phyloP scores from a whole-genome alignment of 768 basidiomycete genomes.

The Russula lepida region DNA sequence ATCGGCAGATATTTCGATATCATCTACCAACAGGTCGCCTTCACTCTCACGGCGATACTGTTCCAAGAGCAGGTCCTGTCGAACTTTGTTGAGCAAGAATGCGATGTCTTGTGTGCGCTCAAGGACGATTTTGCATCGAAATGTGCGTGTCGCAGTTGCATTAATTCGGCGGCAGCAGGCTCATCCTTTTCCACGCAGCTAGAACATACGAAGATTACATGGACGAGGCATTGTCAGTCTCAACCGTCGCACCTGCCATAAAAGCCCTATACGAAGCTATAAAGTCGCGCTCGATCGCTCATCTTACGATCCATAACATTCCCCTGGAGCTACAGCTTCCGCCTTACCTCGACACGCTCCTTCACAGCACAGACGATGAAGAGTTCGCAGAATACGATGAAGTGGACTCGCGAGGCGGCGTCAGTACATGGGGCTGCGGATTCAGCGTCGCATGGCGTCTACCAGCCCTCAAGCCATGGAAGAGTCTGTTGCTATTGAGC shows the following conservation, averaged over 20 bases:
- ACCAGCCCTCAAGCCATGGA: constrained; percentile 81
- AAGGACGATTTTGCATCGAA: constrained; percentile 62
- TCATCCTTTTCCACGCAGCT: constrained; percentile 32
- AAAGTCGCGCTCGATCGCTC: constrained; percentile 66
- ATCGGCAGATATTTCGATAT: constrained; percentile 74
- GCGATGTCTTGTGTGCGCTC: constrained; percentile 57
- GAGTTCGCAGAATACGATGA: constrained; percentile 41
- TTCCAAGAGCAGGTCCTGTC: constrained; percentile 85
- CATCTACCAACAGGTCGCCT: constrained; percentile 83
- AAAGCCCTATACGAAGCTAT: constrained; percentile 72
- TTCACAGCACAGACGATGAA: constrained; percentile 55
- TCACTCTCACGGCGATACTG: constrained; percentile 84
- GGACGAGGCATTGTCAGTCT: constrained; percentile 49
- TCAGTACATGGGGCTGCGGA: constrained; percentile 54
- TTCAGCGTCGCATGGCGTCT: constrained; percentile 67
- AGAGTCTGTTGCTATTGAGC: constrained; percentile 74
- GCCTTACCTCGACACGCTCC: constrained; percentile 62
- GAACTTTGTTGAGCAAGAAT: constrained; percentile 80
- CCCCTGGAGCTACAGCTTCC: constrained; percentile 84
- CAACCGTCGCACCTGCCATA: constrained; percentile 73
- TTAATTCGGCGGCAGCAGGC: background rate
- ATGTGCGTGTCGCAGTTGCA: constrained; percentile 34
- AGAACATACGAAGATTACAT: constrained; percentile 51
- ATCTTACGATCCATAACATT: constrained; percentile 68
- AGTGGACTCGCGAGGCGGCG: constrained; percentile 43